Percentiles rank a stretch among this genome's conserved stretches.
These are phyloP conservation scores for Fusarium mangiferae DNA, from an alignment of 2,329 filamentous ascomycete genomes.

Conservation along the genomic window DNA sequence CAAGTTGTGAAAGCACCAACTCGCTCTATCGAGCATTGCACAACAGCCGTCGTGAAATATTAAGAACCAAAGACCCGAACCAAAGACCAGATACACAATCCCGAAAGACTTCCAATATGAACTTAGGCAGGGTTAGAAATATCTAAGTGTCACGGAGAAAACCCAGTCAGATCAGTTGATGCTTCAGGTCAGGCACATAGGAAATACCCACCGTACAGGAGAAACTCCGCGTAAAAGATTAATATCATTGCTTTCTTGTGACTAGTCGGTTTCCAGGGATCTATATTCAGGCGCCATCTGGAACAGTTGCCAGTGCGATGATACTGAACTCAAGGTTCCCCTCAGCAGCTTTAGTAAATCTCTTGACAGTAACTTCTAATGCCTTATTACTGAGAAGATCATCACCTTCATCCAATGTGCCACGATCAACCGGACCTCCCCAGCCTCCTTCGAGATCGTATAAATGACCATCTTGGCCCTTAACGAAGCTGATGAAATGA, in stretches of 20 bases:
- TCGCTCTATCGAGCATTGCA: neutral
- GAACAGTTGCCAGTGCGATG: slow-evolving; percentile 48
- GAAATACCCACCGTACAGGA: neutral
- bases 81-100: neutral
- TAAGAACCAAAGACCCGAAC: too few relatives aligned
- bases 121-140: neutral
- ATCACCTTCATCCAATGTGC: slow-evolving; percentile 62
- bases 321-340: slow-evolving; percentile 54
- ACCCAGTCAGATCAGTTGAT: neutral
- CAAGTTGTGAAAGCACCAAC: neutral
- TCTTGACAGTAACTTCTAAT: slow-evolving; percentile 67
- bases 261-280: neutral
- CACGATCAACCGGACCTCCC: slow-evolving; percentile 78
- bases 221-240: neutral
- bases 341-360: slow-evolving; percentile 53
- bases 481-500: slow-evolving; percentile 87
- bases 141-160: neutral
- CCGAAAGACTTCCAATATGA: neutral
- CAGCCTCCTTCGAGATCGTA: slow-evolving; percentile 85
- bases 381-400: slow-evolving; percentile 75
- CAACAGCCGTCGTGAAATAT: neutral
- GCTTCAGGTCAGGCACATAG: neutral
- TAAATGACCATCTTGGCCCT: slow-evolving; percentile 67
- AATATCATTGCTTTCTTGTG: neutral
- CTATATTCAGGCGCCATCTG: slow-evolving; percentile 16